A percentile compares a stretch with the other conserved stretches of the same genome.
Conservation (phyloP, 2,329 filamentous ascomycete species). For the Aspergillus sp. region DNA sequence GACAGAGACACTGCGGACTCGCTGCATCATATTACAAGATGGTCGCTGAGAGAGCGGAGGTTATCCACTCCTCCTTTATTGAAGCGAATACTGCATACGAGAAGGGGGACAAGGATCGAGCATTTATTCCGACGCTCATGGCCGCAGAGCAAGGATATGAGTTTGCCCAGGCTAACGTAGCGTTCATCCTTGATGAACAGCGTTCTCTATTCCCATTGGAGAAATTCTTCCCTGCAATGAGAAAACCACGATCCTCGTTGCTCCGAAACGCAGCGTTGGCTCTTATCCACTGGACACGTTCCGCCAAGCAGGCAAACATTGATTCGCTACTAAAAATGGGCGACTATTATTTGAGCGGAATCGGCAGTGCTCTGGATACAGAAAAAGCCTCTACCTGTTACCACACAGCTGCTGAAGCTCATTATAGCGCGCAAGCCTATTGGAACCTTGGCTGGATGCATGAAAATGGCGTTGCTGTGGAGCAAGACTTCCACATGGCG, state of each 20-base stretch:
- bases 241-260: slow-evolving; percentile 48
- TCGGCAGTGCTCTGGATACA: slow-evolving; percentile 71
- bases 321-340: slow-evolving; percentile 98
- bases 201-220: slow-evolving; percentile 65
- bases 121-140: slow-evolving; percentile 80
- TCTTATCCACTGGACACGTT: slow-evolving; percentile 92
- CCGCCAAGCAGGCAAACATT: slow-evolving; percentile 88
- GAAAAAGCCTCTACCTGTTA: slow-evolving; percentile 95
- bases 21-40: slow-evolving; percentile 83
- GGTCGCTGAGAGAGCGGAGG: slow-evolving; percentile 74
- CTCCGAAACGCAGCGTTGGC: slow-evolving; percentile 69
- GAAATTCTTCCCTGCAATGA: slow-evolving; percentile 54
- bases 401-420: slow-evolving; percentile 84
- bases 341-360: slow-evolving; percentile 89
- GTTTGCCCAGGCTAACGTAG: slow-evolving; percentile 85
- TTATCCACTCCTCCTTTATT: slow-evolving; percentile 74
- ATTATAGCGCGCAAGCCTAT: slow-evolving; percentile 90
- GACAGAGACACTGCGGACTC: slow-evolving; percentile 76
- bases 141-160: slow-evolving; percentile 94
- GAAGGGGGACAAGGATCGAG: slow-evolving; percentile 76
- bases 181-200: slow-evolving; percentile 78
- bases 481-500: slow-evolving; percentile 95
- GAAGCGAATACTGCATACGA: slow-evolving; percentile 86
- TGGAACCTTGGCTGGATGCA: slow-evolving; percentile 99
- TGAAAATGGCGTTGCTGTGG: slow-evolving; percentile 89